These are phyloP conservation scores for Pseudogymnoascus sp. DNA, from an alignment of 2,329 filamentous ascomycete genomes.

Conservation along the genomic window DNA sequence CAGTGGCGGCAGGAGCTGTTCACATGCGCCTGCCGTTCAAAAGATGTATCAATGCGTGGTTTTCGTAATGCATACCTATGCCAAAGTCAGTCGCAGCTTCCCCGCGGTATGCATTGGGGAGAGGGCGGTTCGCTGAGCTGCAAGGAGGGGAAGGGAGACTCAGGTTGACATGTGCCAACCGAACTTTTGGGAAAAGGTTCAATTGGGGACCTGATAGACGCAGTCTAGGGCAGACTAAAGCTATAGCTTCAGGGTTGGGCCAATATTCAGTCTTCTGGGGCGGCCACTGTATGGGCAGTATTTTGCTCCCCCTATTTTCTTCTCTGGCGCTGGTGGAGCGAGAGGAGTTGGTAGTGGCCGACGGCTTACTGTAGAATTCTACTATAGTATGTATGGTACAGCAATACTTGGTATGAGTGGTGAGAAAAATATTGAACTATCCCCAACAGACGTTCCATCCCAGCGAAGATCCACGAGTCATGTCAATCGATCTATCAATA, in stretches of 20 bases:
- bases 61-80: not conserved
- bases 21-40: not conserved
- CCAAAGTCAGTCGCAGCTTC: not conserved
- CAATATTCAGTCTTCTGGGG: not conserved
- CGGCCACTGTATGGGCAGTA: not conserved
- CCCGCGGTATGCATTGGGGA: not conserved
- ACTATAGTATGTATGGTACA: not conserved
- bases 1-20: not conserved
- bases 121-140: not conserved
- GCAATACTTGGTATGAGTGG: not conserved
- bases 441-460: not conserved
- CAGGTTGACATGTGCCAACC: not conserved
- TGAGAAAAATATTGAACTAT: not conserved
- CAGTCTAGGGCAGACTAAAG: not conserved
- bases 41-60: not conserved
- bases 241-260: not conserved
- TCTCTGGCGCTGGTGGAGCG: not conserved
- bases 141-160: not conserved
- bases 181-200: not conserved
- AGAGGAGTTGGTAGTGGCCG: not conserved
- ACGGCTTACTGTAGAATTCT: not conserved
- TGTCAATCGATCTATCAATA: conserved; percentile 6
- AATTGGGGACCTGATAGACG: not conserved
- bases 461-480: not conserved
- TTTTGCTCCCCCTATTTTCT: not conserved